Base-by-base conservation (phyloP, 306 rosid species). In the Macrotyloma uniflorum region DNA sequence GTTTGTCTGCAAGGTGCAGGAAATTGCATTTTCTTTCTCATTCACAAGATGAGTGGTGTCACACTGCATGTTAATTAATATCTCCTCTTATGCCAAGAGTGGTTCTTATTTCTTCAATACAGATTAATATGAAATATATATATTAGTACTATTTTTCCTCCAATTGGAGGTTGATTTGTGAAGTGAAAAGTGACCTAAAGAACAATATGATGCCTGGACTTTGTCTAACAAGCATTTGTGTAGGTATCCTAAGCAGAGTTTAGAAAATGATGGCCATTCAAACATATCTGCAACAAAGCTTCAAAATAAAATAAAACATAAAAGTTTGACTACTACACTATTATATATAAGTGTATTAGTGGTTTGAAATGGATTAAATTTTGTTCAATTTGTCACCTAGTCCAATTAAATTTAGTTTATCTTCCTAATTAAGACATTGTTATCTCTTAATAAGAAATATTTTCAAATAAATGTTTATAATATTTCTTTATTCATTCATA, bases 41-140 rank as follows among this genome's bases (percentile, higher is more conserved):
- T 46, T 74, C 42, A 63, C 28, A 67, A 67, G 63, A 82, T 16
- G 49, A 0, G 70, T 76, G 79, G 79, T n/a, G n/a, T n/a, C n/a
- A n/a, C n/a, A n/a, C n/a, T n/a, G n/a, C n/a, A n/a, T n/a, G n/a
- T n/a, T n/a, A n/a, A n/a, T n/a, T n/a, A n/a, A n/a, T 54, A 51
- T 76, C 54, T 38, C 43, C 0, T 65, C 35, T 20, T 35, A 9
- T 38, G 35, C 12, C 19, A 43, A 22, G 9, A 47, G 28, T 62
- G 74, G 49, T 16, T 66, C 35, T 14, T 15, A 74, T 53, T 54
- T 19, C 69, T 40, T 43, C 20, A 80, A 20, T 14, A 8, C 49
- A 50, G 57, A 65, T 63, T 62, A 11, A 36, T 62, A 18, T 49
- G 5, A 33, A 33, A 33, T 4, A 5, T 0, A 26, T 26, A 64